Conservation (phyloP, 345 rosid genomes). For the Salix dunnii region DNA sequence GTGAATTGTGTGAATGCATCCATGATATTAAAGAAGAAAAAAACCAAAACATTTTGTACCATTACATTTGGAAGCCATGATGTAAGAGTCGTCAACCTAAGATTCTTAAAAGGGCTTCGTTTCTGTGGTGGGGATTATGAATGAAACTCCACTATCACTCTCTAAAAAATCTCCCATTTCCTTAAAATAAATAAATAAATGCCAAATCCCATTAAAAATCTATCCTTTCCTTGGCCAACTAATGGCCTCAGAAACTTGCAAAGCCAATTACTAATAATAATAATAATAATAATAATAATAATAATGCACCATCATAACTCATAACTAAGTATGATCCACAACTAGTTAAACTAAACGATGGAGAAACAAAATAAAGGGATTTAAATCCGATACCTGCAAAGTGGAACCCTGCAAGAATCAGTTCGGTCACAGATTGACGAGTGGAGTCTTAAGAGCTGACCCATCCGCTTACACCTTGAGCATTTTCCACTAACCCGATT, state of each 20-base stretch:
- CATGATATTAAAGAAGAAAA: too few species aligned
- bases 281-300: too few species aligned
- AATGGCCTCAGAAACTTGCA: not conserved
- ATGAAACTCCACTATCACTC: not conserved
- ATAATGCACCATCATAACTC: not conserved
- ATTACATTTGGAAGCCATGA: not conserved
- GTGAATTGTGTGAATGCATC: too few species aligned
- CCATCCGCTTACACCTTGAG: constrained; percentile 69
- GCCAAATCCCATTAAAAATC: not conserved
- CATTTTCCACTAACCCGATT: constrained; percentile 64
- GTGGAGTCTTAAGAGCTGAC: constrained; percentile 89
- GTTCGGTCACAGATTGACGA: constrained; percentile 59
- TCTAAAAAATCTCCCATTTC: not conserved
- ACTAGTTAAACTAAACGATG: not conserved
- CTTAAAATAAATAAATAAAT: not conserved
- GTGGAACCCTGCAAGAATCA: constrained; percentile 71
- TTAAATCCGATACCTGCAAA: constrained; percentile 61
- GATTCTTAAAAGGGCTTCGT: not conserved
- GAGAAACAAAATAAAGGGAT: not conserved
- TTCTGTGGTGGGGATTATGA: not conserved
- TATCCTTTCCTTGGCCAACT: not conserved
- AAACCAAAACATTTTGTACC: not conserved
- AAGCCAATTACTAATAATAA: not conserved
- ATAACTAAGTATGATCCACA: not conserved
- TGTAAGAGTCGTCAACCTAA: not conserved